Evolutionary conservation across 192 early-diverging fungal genomes (phyloP), one percentile per base, ranked within the genome.

Genomic region (Ambispora gerdemannii): DNA sequence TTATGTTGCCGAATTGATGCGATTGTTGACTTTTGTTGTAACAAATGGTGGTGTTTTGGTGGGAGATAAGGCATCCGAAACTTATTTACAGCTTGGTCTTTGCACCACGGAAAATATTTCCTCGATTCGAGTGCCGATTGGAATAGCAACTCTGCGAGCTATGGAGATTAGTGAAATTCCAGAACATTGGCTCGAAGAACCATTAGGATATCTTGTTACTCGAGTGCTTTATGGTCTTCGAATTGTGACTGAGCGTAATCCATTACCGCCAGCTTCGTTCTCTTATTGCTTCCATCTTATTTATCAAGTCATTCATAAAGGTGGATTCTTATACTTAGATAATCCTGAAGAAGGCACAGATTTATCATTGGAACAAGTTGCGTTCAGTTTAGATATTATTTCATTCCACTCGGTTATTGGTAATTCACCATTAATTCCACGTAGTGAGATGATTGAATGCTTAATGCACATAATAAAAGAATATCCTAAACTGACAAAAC

Each of bases 141-240:
- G 74, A 3, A 56, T 86, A 24, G 83, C 81, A 1, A 86, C 83
- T 30, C 66, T 86, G 7, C 85, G 85, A 59, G 55, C 68, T 22
- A 75, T 78, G 74, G 69, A 79, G 31, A 72, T 83, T 17, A 35
- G 78, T 13, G 77, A 76, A 22, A 72, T 86, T 20, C 81, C 80
- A 43, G 67, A 76, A 27, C 76, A 73, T 22, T 86, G 85, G 85
- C 36, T 71, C 36, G 74, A 78, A 56, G 82, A 77, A 65, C 80
- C 75, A 32, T 75, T 78, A 71, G 80, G 50, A 60, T 71, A 76
- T 22, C 74, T 86, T 50, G 83, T 85, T 7, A 77, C 83, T 34
- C 87, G 88, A 47, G 80, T 91, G 50, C 75, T 88, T 49, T 92
- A 84, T 73, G 83, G 88, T 3, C 79, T 90, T 66, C 84, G 90